Percentiles rank a stretch among this genome's conserved stretches.
Evolutionary conservation across 805 yeast genomes (phyloP).

Genomic region (Yarrowia sp.): DNA sequence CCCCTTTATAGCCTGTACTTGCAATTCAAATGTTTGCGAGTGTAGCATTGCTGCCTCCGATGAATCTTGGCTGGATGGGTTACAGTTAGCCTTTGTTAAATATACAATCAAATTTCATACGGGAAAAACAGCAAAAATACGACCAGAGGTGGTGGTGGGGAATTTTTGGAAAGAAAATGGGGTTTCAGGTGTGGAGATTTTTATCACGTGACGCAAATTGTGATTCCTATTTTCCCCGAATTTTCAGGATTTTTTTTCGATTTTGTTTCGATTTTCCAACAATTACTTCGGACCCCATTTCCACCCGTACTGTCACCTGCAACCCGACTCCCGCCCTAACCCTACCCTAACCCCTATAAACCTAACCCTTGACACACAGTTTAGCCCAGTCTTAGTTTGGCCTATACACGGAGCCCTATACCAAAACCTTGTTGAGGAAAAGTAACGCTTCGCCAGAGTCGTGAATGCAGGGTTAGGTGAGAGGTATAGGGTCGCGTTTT

Average conservation of each 20-base stretch:
- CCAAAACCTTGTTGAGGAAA: not conserved
- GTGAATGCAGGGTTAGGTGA: not conserved
- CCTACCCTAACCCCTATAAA: not conserved
- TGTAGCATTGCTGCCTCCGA: constrained; percentile 26
- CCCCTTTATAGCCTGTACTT: constrained; percentile 9
- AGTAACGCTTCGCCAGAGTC: too few species aligned
- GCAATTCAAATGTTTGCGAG: not conserved
- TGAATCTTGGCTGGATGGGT: constrained; percentile 8
- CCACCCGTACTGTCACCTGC: too few species aligned
- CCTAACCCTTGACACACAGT: constrained; percentile 18
- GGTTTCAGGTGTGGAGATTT: too few species aligned
- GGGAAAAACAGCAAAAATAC: not conserved
- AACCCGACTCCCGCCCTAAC: too few species aligned
- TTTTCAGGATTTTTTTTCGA: too few species aligned
- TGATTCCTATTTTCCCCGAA: too few species aligned
- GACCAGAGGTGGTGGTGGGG: too few species aligned
- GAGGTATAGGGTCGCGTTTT: not conserved
- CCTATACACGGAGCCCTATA: constrained; percentile 7
- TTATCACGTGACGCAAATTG: too few species aligned
- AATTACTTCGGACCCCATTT: too few species aligned
- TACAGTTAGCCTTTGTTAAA: constrained; percentile 2
- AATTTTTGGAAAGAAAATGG: too few species aligned
- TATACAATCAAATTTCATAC: not conserved
- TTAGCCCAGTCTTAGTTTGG: constrained; percentile 13
- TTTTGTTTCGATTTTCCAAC: too few species aligned